Conservation (phyloP, 2,329 filamentous ascomycete species). For the Colletotrichum falcatum region DNA sequence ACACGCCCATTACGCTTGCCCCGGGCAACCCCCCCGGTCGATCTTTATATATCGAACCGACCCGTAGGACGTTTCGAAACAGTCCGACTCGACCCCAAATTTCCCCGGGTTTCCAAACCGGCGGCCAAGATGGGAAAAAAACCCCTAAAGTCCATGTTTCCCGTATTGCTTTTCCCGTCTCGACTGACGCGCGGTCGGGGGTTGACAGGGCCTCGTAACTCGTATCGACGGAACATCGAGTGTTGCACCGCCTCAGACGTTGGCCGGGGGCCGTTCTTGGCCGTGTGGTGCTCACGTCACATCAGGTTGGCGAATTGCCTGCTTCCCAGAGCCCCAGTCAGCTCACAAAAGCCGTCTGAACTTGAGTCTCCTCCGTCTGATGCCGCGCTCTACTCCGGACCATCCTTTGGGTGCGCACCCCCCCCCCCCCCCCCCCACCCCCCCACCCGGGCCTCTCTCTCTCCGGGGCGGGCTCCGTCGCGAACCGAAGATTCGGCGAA, state of each 20-base stretch:
- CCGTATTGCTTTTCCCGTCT: slow-evolving; percentile 8
- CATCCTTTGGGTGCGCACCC: background rate
- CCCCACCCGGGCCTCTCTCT: background rate
- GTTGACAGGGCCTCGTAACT: too few species aligned
- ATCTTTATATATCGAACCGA: background rate
- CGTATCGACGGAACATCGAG: slow-evolving; percentile 2
- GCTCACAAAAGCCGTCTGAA: background rate
- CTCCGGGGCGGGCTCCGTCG: background rate
- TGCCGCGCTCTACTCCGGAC: slow-evolving; percentile 13
- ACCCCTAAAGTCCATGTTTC: slow-evolving; percentile 14
- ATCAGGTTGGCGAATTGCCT: background rate
- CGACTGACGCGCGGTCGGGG: slow-evolving; percentile 9
- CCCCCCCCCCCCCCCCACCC: too few species aligned
- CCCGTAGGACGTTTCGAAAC: slow-evolving; percentile 38
- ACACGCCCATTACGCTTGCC: background rate
- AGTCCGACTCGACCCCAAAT: slow-evolving; percentile 26
- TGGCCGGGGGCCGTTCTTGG: background rate
- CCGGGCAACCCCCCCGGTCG: background rate
- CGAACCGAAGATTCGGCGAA: slow-evolving; percentile 15
- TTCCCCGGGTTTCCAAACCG: slow-evolving; percentile 36
- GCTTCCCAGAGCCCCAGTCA: slow-evolving; percentile 9
- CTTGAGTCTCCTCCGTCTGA: slow-evolving; percentile 2
- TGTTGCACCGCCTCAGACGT: background rate
- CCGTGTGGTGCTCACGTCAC: background rate
- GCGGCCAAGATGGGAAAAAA: slow-evolving; percentile 32